Percentiles rank a stretch among this genome's conserved stretches.
These are phyloP conservation scores for Hypoxylon sp. DNA, from an alignment of 2,329 filamentous ascomycete species.

Conservation along the genomic window DNA sequence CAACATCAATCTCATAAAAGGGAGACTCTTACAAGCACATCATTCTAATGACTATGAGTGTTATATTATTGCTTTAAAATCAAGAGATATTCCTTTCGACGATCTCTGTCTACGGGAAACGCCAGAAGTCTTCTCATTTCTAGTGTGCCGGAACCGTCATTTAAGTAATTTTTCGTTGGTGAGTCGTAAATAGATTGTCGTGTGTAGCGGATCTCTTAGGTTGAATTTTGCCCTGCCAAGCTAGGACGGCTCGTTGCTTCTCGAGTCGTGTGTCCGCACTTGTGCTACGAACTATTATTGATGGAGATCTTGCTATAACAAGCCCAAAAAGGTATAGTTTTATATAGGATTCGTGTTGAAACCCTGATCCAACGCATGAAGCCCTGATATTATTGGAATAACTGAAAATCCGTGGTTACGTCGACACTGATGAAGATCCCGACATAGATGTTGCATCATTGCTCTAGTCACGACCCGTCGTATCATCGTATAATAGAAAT, in stretches of 20 bases:
- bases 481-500: constrained; percentile 30
- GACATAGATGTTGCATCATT: neutral
- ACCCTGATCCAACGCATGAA: constrained; percentile 6
- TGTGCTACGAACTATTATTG: constrained; percentile 9
- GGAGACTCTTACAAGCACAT: neutral
- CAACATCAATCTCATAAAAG: neutral
- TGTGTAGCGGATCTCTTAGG: constrained; percentile 23
- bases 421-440: constrained; percentile 14
- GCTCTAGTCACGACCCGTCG: neutral
- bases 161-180: neutral
- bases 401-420: constrained; percentile 6
- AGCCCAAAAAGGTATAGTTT: neutral
- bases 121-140: neutral
- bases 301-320: constrained; percentile 3
- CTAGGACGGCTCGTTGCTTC: neutral
- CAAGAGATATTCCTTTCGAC: neutral
- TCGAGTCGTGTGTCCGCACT: constrained; percentile 20
- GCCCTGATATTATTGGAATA: neutral
- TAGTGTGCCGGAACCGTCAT: neutral
- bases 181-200: constrained; percentile 1
- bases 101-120: neutral
- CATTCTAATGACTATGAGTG: neutral
- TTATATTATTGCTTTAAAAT: neutral
- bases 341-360: constrained; percentile 5
- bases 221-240: constrained; percentile 40